Conservation (phyloP, 2,329 filamentous ascomycete genomes). For the Apiospora rasikravindrae region DNA sequence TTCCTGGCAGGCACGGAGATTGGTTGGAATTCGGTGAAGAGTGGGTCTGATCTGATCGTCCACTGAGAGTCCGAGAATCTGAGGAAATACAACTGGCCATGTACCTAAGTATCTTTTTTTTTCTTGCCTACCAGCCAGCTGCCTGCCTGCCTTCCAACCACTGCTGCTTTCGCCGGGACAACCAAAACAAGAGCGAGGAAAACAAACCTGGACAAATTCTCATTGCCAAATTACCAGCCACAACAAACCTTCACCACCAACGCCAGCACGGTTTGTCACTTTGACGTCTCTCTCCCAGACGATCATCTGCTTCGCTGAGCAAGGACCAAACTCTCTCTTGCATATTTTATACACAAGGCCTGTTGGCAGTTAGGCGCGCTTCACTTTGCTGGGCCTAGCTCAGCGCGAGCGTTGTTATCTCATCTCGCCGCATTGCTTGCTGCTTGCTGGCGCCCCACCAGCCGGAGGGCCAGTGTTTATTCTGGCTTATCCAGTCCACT, state of each 20-base stretch:
- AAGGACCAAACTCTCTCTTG: constrained; percentile 4
- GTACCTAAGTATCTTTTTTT: constrained; percentile 6
- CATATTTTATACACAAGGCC: not conserved
- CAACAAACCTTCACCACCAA: constrained; percentile 18
- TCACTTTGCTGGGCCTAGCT: constrained; percentile 11
- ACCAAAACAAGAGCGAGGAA: constrained; percentile 18
- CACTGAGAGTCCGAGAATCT: not conserved
- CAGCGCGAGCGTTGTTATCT: constrained; percentile 14
- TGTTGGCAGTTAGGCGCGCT: not conserved
- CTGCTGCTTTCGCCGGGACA: constrained; percentile 17
- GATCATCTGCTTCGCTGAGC: constrained; percentile 3
- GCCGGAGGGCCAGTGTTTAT: constrained; percentile 24
- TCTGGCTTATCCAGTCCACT: constrained; percentile 15
- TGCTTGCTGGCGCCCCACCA: constrained; percentile 20
- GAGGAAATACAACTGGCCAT: too few relatives aligned
- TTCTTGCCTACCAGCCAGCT: not conserved
- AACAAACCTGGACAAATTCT: constrained; percentile 20
- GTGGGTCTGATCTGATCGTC: not conserved
- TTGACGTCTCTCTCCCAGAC: constrained; percentile 13
- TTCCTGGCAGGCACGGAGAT: not conserved
- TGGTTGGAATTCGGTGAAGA: not conserved
- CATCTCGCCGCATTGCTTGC: constrained; percentile 16
- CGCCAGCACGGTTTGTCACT: constrained; percentile 14
- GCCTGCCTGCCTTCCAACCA: not conserved
- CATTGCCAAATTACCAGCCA: constrained; percentile 18